These are phyloP conservation scores for Clausena lansium DNA, from an alignment of 345 rosid genomes.

Conservation along the genomic window DNA sequence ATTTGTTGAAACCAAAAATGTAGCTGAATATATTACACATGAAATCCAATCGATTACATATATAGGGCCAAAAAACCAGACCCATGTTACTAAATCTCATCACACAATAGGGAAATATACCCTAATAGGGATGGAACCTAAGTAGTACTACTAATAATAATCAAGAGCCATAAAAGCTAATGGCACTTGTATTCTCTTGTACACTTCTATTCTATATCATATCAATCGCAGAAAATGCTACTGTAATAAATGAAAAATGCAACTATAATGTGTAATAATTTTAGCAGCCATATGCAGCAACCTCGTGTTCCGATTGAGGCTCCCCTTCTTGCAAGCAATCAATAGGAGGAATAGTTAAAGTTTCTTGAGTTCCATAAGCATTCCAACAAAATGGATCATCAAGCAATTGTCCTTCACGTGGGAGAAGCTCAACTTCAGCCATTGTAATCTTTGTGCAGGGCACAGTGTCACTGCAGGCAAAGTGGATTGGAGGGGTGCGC, in stretches of 20 bases:
- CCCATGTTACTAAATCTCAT: constrained; percentile 36
- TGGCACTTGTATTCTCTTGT: constrained; percentile 7
- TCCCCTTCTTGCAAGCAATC: constrained; percentile 75
- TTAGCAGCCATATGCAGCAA: constrained; percentile 43
- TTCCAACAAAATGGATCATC: constrained; percentile 99
- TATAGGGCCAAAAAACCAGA: constrained; percentile 15
- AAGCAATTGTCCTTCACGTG: constrained; percentile 76
- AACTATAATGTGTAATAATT: not conserved
- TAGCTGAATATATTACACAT: not conserved
- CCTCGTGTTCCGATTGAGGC: constrained; percentile 43
- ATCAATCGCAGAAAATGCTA: not conserved
- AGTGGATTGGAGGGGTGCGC: constrained; percentile 73
- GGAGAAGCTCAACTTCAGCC: constrained; percentile 89
- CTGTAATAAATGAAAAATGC: not conserved
- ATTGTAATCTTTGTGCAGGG: constrained; percentile 90
- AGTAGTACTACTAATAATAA: not conserved
- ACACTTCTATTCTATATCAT: not conserved
- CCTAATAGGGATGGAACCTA: constrained; percentile 70
- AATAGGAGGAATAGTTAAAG: constrained; percentile 76
- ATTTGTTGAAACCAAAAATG: not conserved
- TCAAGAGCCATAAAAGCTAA: constrained; percentile 17
- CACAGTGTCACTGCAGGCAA: constrained; percentile 91
- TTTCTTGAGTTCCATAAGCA: constrained; percentile 84
- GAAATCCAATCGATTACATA: constrained; percentile 19
- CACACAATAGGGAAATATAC: constrained; percentile 63